A percentile compares a stretch with the other conserved stretches of the same genome.
phyloP scores from a whole-genome alignment of 148 eudicot genomes.

The Dianthus caryophyllus region DNA sequence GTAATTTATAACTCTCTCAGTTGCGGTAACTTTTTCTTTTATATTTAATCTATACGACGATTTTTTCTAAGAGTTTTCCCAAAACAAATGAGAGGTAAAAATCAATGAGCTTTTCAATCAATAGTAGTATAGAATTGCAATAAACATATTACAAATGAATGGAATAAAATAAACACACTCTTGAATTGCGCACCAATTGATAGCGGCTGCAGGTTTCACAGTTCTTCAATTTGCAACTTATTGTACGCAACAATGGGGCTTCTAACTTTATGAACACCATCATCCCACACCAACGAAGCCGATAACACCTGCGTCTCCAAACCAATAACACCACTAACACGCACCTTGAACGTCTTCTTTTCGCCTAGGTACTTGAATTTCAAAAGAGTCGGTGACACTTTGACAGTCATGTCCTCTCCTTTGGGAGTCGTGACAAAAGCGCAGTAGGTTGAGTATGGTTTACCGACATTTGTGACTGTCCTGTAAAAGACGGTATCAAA shows the following conservation, averaged over 20 bases:
- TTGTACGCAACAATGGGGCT: constrained; percentile 41
- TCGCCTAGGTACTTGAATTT: constrained; percentile 24
- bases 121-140: too few relatives aligned
- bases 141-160: too few relatives aligned
- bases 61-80: too few relatives aligned
- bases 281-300: constrained; percentile 43
- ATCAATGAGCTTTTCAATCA: too few relatives aligned
- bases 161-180: too few relatives aligned
- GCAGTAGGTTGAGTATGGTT: constrained; percentile 17
- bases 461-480: constrained; percentile 39
- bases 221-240: constrained; percentile 5
- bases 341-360: constrained; percentile 21
- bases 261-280: constrained; percentile 41
- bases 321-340: constrained; percentile 19
- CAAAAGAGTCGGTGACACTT: constrained; percentile 25
- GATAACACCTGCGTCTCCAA: constrained; percentile 23
- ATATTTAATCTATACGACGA: too few relatives aligned
- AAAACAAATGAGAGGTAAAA: too few relatives aligned
- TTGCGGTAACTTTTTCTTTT: too few relatives aligned
- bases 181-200: too few relatives aligned
- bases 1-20: too few relatives aligned
- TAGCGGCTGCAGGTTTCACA: too few relatives aligned
- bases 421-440: background rate
- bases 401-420: constrained; percentile 7
- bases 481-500: constrained; percentile 20